Evolutionary conservation across 23 red algal species (phyloP).

Genomic region (Porphyridium purpureum): DNA sequence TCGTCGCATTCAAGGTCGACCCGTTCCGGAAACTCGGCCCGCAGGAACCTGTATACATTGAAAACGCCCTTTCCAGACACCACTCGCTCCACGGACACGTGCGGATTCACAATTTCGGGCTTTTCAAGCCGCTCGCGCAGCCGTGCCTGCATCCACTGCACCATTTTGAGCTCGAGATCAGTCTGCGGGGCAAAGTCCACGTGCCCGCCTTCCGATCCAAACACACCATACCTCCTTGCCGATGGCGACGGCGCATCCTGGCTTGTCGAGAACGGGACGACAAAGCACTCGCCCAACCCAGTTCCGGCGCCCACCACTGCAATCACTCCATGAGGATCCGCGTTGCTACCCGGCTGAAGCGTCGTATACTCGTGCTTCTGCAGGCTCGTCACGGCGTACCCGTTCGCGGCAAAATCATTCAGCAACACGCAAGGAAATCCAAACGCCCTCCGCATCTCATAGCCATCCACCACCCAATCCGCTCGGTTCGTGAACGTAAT

Average conservation of each 20-base stretch:
- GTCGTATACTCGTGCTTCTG: constrained; percentile 24
- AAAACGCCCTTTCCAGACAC: constrained; percentile 80
- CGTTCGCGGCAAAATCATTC: constrained; percentile 93
- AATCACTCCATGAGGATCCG: constrained; percentile 8
- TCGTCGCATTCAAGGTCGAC: background rate
- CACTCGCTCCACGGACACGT: constrained; percentile 85
- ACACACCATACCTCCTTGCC: constrained; percentile 18
- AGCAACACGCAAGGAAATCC: constrained; percentile 5
- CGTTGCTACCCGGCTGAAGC: constrained; percentile 47
- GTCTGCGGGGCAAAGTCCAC: constrained; percentile 88
- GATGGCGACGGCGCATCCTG: no score
- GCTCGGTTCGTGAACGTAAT: no score
- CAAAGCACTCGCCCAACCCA: constrained; percentile 84
- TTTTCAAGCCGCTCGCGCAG: background rate
- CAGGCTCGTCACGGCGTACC: constrained; percentile 70
- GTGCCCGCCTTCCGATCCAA: constrained; percentile 79
- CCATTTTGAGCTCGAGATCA: constrained; percentile 21
- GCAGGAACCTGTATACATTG: constrained; percentile 87
- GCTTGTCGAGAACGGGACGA: constrained; percentile 37
- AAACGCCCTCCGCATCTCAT: background rate
- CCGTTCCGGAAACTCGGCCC: background rate
- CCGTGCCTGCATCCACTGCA: background rate
- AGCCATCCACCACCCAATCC: background rate
- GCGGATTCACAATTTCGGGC: background rate
- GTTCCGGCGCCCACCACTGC: constrained; percentile 86